Evolutionary conservation across 257 asterid genomes (phyloP).

Genomic region (Anisodus acutangulus): DNA sequence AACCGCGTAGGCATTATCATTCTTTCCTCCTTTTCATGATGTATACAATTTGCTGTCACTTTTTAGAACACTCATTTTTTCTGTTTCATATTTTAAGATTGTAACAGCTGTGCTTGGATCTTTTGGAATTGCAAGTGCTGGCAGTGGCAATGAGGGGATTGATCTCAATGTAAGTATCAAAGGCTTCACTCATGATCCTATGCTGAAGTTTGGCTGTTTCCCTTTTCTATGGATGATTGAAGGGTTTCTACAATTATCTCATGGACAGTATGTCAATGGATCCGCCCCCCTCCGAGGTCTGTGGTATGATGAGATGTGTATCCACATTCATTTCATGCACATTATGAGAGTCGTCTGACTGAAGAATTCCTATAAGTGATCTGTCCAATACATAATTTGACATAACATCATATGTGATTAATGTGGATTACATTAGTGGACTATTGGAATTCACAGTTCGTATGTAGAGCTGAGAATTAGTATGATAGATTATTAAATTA

Average conservation of each 20-base stretch:
- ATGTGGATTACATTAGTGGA: neutral
- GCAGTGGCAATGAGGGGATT: conserved; percentile 61
- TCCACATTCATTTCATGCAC: neutral
- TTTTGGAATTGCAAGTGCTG: conserved; percentile 64
- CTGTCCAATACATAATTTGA: neutral
- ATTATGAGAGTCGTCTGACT: neutral
- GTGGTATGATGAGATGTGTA: neutral
- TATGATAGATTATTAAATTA: too few species aligned
- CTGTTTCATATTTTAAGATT: conserved; percentile 50
- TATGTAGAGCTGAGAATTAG: neutral
- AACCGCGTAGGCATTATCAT: conserved; percentile 61
- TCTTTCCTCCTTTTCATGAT: conserved; percentile 16
- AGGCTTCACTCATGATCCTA: neutral
- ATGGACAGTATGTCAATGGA: neutral
- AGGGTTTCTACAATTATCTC: neutral
- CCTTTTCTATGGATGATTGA: conserved; percentile 4
- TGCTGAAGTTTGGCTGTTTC: neutral
- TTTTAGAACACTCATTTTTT: conserved; percentile 23
- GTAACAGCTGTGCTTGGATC: conserved; percentile 66
- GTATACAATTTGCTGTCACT: conserved; percentile 31
- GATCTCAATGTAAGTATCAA: conserved; percentile 75
- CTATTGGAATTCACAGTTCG: neutral
- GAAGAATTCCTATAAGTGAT: neutral
- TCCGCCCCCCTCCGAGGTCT: neutral
- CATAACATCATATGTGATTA: neutral